These are phyloP conservation scores for Maudiozyma saulgeensis DNA, from an alignment of 805 yeast genomes.

Conservation along the genomic window DNA sequence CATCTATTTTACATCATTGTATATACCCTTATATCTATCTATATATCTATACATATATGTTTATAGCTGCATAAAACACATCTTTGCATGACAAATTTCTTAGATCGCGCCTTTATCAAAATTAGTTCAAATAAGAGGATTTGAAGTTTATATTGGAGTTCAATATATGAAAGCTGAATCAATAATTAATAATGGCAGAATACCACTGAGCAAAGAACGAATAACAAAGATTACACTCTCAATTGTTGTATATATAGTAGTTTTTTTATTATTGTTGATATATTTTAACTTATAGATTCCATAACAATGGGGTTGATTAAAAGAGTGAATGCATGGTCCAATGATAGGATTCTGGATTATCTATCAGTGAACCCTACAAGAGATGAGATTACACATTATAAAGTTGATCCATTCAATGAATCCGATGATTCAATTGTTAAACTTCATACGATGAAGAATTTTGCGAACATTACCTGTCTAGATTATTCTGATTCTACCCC, in stretches of 20 bases:
- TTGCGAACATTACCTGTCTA: conserved; percentile 57
- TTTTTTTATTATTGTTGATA: no score
- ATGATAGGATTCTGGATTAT: conserved; percentile 25
- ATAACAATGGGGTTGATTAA: conserved; percentile 25
- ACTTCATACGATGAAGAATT: conserved; percentile 48
- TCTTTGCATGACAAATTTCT: not conserved
- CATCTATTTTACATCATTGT: no score
- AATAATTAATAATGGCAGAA: no score
- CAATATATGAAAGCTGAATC: no score
- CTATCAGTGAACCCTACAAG: conserved; percentile 68
- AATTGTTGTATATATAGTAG: no score
- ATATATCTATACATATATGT: not conserved
- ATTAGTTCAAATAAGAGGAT: not conserved
- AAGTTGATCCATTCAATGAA: conserved; percentile 40
- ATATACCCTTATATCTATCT: not conserved
- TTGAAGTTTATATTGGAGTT: no score
- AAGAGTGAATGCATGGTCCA: conserved; percentile 26
- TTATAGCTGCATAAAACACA: not conserved
- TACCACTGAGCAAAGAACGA: no score
- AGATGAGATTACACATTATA: conserved; percentile 65
- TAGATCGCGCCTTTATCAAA: not conserved
- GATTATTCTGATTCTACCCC: conserved; percentile 46
- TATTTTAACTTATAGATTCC: no score
- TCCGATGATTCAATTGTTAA: conserved; percentile 46
- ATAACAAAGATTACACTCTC: no score